A percentile compares a stretch with the other conserved stretches of the same genome.
These are phyloP conservation scores for Candida krabiensis DNA, from an alignment of 805 yeast genomes.

Conservation along the genomic window DNA sequence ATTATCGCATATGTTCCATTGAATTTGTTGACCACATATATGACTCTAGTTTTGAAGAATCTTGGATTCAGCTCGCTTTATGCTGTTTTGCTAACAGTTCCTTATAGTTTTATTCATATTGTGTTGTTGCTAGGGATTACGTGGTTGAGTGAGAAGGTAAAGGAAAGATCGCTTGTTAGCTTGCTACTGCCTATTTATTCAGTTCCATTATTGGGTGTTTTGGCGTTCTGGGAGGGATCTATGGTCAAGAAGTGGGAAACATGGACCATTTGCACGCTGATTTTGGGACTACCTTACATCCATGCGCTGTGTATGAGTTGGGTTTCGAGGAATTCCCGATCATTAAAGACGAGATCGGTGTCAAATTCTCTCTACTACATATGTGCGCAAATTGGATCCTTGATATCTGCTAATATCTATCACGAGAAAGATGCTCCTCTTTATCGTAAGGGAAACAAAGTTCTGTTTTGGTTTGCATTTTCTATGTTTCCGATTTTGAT, in stretches of 20 bases:
- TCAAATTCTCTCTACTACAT: conserved; percentile 33
- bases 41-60: conserved; percentile 45
- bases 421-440: conserved; percentile 31
- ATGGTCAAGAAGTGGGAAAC: conserved; percentile 17
- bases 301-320: conserved; percentile 38
- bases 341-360: conserved; percentile 30
- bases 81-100: conserved; percentile 31
- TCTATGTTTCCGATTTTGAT: conserved; percentile 14
- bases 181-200: conserved; percentile 11
- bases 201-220: conserved; percentile 15
- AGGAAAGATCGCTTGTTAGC: conserved; percentile 47
- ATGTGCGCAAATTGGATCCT: conserved; percentile 27
- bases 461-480: conserved; percentile 23
- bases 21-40: conserved; percentile 38
- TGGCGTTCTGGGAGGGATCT: conserved; percentile 11
- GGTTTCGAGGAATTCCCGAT: conserved; percentile 32
- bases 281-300: conserved; percentile 41
- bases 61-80: conserved; percentile 42
- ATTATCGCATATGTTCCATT: conserved; percentile 37
- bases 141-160: conserved; percentile 34
- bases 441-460: conserved; percentile 30
- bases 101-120: conserved; percentile 11
- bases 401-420: conserved; percentile 31
- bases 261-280: conserved; percentile 15
- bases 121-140: conserved; percentile 8